phyloP scores from a whole-genome alignment of 1,284 basidiomycete genomes.

The Microbotryum saponariae region DNA sequence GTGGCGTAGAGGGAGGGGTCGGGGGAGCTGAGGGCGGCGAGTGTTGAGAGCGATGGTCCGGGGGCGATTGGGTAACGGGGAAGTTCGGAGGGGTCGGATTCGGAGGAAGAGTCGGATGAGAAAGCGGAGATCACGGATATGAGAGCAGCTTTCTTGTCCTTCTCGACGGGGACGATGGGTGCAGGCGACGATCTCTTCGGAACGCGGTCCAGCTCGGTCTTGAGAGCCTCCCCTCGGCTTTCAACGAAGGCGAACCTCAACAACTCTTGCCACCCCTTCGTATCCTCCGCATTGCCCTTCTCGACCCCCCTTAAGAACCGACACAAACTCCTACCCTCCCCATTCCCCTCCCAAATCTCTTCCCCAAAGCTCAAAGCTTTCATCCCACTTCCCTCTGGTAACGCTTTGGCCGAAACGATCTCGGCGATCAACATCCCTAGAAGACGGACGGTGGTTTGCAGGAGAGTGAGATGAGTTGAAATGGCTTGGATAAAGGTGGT shows the following conservation, averaged over 20 bases:
- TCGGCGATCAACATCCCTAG: conserved; percentile 93
- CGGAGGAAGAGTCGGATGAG: conserved; percentile 9
- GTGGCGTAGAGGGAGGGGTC: conserved; percentile 28
- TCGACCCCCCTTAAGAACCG: conserved; percentile 46
- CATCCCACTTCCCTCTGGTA: conserved; percentile 39
- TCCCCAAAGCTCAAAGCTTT: conserved; percentile 67
- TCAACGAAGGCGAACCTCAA: background rate
- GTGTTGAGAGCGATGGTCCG: conserved; percentile 1
- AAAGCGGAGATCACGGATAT: conserved; percentile 28
- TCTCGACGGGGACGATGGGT: conserved; percentile 1
- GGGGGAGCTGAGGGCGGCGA: conserved; percentile 14
- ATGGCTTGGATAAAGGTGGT: conserved; percentile 64
- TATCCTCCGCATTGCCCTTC: conserved; percentile 49
- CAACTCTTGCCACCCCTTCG: conserved; percentile 7
- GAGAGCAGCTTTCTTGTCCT: conserved; percentile 16
- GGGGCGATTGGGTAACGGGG: conserved; percentile 23
- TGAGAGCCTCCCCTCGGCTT: background rate
- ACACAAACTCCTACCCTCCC: conserved; percentile 56
- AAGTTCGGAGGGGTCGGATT: conserved; percentile 25
- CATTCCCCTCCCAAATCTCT: conserved; percentile 66
- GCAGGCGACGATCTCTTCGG: background rate
- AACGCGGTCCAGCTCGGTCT: background rate
- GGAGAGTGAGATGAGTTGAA: conserved; percentile 66
- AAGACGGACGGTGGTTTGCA: conserved; percentile 67
- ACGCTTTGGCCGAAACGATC: conserved; percentile 44